Conservation (phyloP, 1,284 basidiomycete species). For the Ustilago nuda region DNA sequence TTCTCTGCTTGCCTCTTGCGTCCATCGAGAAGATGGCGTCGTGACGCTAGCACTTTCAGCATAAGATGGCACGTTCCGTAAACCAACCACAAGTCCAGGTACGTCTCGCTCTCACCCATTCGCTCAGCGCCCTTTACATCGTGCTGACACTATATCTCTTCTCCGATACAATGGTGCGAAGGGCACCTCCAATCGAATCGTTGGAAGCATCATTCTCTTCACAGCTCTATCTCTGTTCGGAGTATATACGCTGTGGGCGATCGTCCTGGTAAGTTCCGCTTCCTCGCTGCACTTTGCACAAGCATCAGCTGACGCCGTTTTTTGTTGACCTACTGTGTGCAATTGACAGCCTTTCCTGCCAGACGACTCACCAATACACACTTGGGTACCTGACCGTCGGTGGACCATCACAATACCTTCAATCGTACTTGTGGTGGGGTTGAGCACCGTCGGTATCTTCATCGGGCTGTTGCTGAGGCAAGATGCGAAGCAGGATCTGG, state of each 20-base stretch:
- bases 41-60: neutral
- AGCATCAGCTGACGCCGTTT: neutral
- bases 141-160: neutral
- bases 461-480: slow-evolving; percentile 23
- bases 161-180: neutral
- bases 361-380: slow-evolving; percentile 23
- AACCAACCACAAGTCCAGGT: slow-evolving; percentile 14
- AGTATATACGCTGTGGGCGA: slow-evolving; percentile 32
- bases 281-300: neutral
- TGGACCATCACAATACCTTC: slow-evolving; percentile 41
- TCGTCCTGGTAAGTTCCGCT: slow-evolving; percentile 31
- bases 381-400: slow-evolving; percentile 26
- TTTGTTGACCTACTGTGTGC: neutral
- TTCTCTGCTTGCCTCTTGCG: neutral
- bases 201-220: slow-evolving; percentile 32
- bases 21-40: neutral
- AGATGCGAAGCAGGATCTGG: slow-evolving; percentile 21
- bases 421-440: slow-evolving; percentile 24
- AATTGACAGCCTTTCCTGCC: slow-evolving; percentile 38
- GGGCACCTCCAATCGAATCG: slow-evolving; percentile 18
- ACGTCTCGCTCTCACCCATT: neutral
- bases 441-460: slow-evolving; percentile 37
- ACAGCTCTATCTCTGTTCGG: slow-evolving; percentile 19
- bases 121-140: neutral
- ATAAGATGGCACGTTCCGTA: slow-evolving; percentile 4